phyloP scores from a whole-genome alignment of 73 alveolate species.

The Durusdinium trenchii region DNA sequence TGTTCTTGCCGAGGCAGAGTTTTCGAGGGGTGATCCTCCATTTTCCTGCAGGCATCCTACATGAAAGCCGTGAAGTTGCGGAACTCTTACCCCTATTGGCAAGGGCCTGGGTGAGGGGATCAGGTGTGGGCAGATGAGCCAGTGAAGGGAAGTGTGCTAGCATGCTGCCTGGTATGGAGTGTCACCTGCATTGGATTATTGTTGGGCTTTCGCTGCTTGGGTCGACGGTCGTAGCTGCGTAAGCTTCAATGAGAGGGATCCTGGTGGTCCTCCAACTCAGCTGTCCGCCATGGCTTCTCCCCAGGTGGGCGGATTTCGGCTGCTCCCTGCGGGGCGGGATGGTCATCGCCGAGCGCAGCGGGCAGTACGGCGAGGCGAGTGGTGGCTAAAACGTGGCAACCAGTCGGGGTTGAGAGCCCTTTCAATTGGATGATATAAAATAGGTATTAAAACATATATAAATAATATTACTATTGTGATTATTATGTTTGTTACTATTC shows the following conservation, averaged over 20 bases:
- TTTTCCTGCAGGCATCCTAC: conserved; percentile 37
- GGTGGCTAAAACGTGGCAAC: not conserved
- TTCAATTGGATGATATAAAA: too few species aligned
- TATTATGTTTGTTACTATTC: too few species aligned
- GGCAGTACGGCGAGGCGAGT: conserved; percentile 50
- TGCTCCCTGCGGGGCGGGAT: conserved; percentile 93
- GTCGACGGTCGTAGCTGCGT: too few species aligned
- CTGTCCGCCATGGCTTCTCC: not conserved
- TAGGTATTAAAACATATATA: too few species aligned
- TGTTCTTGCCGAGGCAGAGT: too few species aligned
- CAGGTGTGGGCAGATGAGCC: too few species aligned
- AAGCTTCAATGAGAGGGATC: not conserved
- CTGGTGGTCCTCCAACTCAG: not conserved
- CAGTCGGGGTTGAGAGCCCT: too few species aligned
- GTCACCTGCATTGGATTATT: not conserved
- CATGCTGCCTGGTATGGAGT: not conserved
- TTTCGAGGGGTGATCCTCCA: not conserved
- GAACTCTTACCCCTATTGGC: conserved; percentile 68
- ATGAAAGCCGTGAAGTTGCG: conserved; percentile 85
- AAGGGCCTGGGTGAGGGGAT: not conserved
- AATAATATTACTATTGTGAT: too few species aligned
- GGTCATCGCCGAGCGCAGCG: conserved; percentile 92
- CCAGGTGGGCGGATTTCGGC: conserved; percentile 95
- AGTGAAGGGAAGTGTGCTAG: too few species aligned
- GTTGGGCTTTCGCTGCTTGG: not conserved